Base-by-base conservation (phyloP, 805 yeast genomes). In the Wickerhamiella azyma region DNA sequence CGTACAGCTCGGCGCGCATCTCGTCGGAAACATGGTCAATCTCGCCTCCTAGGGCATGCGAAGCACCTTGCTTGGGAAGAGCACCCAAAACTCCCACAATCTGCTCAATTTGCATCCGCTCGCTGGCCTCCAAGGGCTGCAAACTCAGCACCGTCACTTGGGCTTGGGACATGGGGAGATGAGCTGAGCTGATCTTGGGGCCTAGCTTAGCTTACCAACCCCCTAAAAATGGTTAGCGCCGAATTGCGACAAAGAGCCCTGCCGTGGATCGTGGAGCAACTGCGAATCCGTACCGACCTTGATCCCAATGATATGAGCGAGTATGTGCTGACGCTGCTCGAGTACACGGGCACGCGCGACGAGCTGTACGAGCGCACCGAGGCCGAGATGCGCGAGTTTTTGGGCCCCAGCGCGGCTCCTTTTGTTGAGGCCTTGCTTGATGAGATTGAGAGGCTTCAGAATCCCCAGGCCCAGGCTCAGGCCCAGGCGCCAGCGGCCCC, bases 281-380 rank as follows among this genome's bases (percentile, higher is more conserved):
- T 58, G 10, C 44, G 47, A 2, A 46, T 48, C 13, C 43, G 59
- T 2, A 53, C 63, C 0, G 74, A 69, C 18, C 69, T 70, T 2
- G 73, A 69, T 38, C 57, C 68, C 4, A 64, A 61, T 10, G 70
- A 68, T 21, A 53, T 71, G 46, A 60, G 69, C 1, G 75, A 71
- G 40, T 72, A 69, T 52, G 67, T 70, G 16, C 33, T 68, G 24
- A 71, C 73, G 1, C 55, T 72, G 29, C 54, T 72, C 24, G 52
- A 63, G 35, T 62, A 68, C 50, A 65, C 63, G 17, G 56, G 62
- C 28, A 55, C 67, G 9, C 60, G 53, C 4, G 62, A 51, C 1
- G 68, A 66, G 52, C 55, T 67, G 39, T 46, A 55, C 14, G 54
- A 55, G 33, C 49, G 62, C 44, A 58, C 70, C 43, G 41, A 55